These are phyloP conservation scores for Adansonia digitata DNA, from an alignment of 345 rosid species.

Conservation along the genomic window DNA sequence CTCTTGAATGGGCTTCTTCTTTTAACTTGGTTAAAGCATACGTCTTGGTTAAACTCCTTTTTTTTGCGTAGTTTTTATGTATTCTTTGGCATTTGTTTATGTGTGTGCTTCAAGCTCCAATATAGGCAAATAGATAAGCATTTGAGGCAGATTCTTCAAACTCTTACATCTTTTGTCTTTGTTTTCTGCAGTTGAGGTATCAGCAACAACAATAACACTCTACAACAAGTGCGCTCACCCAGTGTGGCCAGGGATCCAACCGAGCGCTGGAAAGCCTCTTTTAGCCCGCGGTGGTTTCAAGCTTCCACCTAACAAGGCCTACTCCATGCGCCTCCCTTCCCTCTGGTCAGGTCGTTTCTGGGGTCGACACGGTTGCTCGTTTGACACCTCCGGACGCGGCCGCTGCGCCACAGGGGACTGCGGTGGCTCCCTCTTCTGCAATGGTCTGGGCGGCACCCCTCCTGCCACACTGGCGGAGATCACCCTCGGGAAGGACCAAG, in stretches of 20 bases:
- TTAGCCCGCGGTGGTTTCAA: slow-evolving; percentile 81
- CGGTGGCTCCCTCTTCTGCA: slow-evolving; percentile 74
- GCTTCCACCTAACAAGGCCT: slow-evolving; percentile 60
- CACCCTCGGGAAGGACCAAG: slow-evolving; percentile 70
- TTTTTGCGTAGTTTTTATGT: not conserved
- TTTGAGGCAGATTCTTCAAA: not conserved
- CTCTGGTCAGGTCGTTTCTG: slow-evolving; percentile 98
- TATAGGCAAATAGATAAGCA: not conserved
- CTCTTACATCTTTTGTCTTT: not conserved
- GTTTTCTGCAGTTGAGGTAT: slow-evolving; percentile 20
- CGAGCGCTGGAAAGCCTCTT: slow-evolving; percentile 70
- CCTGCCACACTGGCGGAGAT: slow-evolving; percentile 93
- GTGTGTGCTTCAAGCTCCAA: not conserved
- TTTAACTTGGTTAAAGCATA: not conserved
- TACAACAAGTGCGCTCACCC: slow-evolving; percentile 75
- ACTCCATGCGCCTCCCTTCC: slow-evolving; percentile 54
- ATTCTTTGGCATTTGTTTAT: not conserved
- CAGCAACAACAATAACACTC: slow-evolving; percentile 59
- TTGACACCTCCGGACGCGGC: slow-evolving; percentile 66
- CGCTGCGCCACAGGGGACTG: slow-evolving; percentile 88
- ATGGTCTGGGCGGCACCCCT: slow-evolving; percentile 79
- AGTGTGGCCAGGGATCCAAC: slow-evolving; percentile 97
- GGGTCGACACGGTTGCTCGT: slow-evolving; percentile 92
- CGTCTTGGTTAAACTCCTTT: not conserved
- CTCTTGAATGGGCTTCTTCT: not conserved